A percentile compares a stretch with the other conserved stretches of the same genome.
These are phyloP conservation scores for Globisporangium echinulatum DNA, from an alignment of 352 stramenopile genomes.

Conservation along the genomic window DNA sequence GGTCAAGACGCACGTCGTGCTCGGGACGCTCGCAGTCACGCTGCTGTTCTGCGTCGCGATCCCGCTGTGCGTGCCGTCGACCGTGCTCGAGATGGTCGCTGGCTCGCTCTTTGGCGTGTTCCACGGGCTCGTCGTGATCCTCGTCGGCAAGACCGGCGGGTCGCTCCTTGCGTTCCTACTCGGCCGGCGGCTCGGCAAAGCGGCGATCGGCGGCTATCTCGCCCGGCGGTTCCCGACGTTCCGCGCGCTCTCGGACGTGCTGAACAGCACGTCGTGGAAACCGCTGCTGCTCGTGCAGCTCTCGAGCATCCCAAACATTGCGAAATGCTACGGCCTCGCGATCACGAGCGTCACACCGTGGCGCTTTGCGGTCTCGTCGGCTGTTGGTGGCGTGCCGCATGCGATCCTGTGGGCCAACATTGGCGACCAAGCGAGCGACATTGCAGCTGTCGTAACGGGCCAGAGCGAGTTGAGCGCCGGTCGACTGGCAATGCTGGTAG, in stretches of 20 bases:
- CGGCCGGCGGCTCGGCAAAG: constrained; percentile 46
- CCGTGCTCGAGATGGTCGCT: constrained; percentile 54
- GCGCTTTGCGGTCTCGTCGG: constrained; percentile 53
- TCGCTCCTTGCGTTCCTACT: constrained; percentile 65
- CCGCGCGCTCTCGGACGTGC: constrained; percentile 52
- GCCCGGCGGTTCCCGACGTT: constrained; percentile 57
- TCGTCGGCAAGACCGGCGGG: constrained; percentile 60
- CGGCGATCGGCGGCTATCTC: constrained; percentile 56
- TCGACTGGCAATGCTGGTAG: constrained; percentile 38
- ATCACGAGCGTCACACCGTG: constrained; percentile 56
- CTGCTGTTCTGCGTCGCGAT: constrained; percentile 58
- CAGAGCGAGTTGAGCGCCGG: constrained; percentile 37
- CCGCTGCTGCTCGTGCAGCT: constrained; percentile 71
- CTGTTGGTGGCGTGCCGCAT: constrained; percentile 48
- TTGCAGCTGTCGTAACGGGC: constrained; percentile 47
- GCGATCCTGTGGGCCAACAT: constrained; percentile 69
- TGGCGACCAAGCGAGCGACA: constrained; percentile 58
- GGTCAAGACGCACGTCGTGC: constrained; percentile 40
- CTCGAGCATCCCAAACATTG: constrained; percentile 72
- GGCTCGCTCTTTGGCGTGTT: constrained; percentile 62
- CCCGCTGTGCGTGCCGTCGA: constrained; percentile 62
- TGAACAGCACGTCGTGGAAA: constrained; percentile 68
- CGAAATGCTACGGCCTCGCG: constrained; percentile 74
- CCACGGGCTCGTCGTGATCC: constrained; percentile 44
- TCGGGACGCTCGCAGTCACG: constrained; percentile 44